A percentile compares a stretch with the other conserved stretches of the same genome.
Evolutionary conservation across 2,329 filamentous ascomycete species (phyloP).

Genomic region (Hypoxylon sp.): DNA sequence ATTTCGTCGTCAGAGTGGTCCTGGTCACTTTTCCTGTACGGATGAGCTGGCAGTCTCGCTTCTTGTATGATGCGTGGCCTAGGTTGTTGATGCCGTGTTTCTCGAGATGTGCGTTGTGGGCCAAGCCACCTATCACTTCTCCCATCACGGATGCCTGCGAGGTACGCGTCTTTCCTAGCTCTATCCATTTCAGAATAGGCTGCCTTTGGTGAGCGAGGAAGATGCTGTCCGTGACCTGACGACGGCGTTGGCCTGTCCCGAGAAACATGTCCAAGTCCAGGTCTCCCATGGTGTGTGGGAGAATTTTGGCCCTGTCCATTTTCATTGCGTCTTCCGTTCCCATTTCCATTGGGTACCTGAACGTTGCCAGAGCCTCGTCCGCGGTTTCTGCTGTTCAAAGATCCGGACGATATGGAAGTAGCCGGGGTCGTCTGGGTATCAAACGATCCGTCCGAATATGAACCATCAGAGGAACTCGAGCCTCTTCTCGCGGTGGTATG

Average conservation of each 20-base stretch:
- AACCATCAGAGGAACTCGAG: slow-evolving; percentile 25
- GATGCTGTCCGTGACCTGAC: neutral
- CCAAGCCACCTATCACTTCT: slow-evolving; percentile 7
- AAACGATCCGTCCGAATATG: slow-evolving; percentile 22
- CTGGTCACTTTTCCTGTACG: slow-evolving; percentile 7
- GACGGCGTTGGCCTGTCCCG: neutral
- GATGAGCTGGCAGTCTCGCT: slow-evolving; percentile 1
- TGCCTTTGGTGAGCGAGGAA: neutral
- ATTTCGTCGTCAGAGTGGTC: slow-evolving; percentile 17
- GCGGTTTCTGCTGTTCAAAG: slow-evolving; percentile 11
- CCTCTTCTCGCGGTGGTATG: slow-evolving; percentile 19
- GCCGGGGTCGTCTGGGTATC: slow-evolving; percentile 12
- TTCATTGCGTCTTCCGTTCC: neutral
- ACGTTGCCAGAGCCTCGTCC: neutral
- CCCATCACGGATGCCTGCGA: slow-evolving; percentile 26
- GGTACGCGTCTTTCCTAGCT: slow-evolving; percentile 33
- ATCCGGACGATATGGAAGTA: slow-evolving; percentile 32
- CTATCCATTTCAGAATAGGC: slow-evolving; percentile 29
- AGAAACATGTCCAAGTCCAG: neutral
- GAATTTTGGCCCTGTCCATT: neutral
- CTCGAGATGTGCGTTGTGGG: slow-evolving; percentile 9
- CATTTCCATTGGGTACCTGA: neutral
- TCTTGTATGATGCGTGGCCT: slow-evolving; percentile 22
- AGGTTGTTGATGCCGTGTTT: slow-evolving; percentile 5
- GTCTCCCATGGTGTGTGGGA: slow-evolving; percentile 2